Percentiles rank a stretch among this genome's conserved stretches.
Conservation (phyloP, 306 rosid species). For the Glycyrrhiza uralensis region DNA sequence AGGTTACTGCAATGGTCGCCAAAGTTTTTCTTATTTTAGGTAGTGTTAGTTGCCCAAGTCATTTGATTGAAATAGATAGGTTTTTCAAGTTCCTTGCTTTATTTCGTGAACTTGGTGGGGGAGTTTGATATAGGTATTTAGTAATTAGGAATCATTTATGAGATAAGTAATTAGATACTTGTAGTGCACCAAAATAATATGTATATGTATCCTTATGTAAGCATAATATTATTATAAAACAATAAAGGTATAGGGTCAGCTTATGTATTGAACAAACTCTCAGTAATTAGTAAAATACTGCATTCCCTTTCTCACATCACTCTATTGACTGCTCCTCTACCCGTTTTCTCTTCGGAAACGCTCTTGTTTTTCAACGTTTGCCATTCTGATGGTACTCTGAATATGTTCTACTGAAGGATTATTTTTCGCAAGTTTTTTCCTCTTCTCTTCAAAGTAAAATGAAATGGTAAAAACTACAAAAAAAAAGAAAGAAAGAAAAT, state of each 20-base stretch:
- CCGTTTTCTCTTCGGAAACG: neutral
- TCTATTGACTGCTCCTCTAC: neutral
- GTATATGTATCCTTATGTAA: neutral
- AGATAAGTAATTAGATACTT: neutral
- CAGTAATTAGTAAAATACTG: neutral
- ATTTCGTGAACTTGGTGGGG: neutral
- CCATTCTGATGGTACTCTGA: neutral
- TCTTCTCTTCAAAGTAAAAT: neutral
- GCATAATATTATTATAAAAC: neutral
- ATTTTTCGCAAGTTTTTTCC: neutral
- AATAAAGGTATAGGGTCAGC: neutral
- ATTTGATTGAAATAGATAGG: slow-evolving; percentile 3
- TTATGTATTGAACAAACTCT: neutral
- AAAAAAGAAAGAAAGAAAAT: neutral
- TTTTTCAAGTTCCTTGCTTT: slow-evolving; percentile 3
- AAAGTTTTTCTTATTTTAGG: neutral
- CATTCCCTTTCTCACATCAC: neutral
- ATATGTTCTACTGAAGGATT: neutral
- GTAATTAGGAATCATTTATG: neutral
- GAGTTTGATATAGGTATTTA: neutral
- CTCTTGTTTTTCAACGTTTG: neutral
- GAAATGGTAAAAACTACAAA: neutral
- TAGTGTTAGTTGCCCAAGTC: neutral
- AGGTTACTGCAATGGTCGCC: neutral
- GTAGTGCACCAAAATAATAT: neutral